Base-by-base conservation (phyloP, 176 grass and related monocot genomes). In the Carex scoparia region DNA sequence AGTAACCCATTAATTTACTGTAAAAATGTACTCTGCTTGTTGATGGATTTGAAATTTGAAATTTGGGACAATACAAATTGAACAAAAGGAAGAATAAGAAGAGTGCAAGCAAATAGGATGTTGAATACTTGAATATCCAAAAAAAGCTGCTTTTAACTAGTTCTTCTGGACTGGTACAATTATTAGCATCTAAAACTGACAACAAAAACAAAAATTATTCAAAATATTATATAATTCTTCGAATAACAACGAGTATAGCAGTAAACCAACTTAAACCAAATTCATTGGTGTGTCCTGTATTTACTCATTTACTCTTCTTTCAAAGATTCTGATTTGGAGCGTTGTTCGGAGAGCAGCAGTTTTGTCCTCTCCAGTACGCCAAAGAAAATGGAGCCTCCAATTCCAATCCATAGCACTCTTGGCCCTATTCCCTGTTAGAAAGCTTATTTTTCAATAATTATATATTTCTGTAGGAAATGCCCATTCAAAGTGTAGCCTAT, bases 371-470 rank as follows among this genome's bases (percentile, higher is more conserved):
- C 95, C 70, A 98, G 85, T 70, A 94, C 91, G 14, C 93, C 89
- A 7, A 98, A 98, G 89, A 98, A 98, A 81, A 98, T 98, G 57
- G 95, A 98, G 42, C 95, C 92, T 0, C 95, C 95, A 1, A 98
- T 94, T 72, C 95, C 95, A 1, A 98, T 94, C 95, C 95, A 98
- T 55, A 98, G 64, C 23, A 98, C 91, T 79, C 95, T 92, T 4
- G 95, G 95, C 35, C 92, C 91, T 5, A 98, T 89, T 71, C 95
- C 95, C 95, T 98, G 79, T 66, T 71, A 86, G 40, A 68, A 84
- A 65, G 13, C 51, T 33, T 78, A 56, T 33, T 56, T 56, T 12
- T 78, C 74, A 78, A 32, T 11, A 51, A 51, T 51, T 51, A 53
- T 27, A 11, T 13, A 57, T 78, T 30, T 57, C 74, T 35, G 23